These are phyloP conservation scores for Zygnema cylindricum DNA, from an alignment of 139 green algal species.

Conservation along the genomic window DNA sequence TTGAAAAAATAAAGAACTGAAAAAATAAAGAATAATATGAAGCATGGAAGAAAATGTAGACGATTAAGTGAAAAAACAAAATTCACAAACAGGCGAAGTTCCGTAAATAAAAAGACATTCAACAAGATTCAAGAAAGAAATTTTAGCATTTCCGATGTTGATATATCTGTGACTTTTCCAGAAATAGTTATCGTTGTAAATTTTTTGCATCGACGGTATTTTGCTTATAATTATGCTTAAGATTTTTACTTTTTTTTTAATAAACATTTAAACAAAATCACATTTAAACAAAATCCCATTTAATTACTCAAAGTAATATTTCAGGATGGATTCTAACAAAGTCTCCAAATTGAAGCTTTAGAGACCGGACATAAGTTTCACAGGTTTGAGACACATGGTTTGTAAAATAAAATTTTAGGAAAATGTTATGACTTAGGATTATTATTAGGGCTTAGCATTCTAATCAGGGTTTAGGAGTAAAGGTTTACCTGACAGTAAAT, in stretches of 20 bases:
- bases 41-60: background rate
- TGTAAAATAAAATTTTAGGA: background rate
- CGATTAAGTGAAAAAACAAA: background rate
- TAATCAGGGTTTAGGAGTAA: too few species aligned
- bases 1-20: background rate
- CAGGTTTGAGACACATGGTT: background rate
- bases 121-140: background rate
- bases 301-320: background rate
- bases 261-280: too few species aligned
- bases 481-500: background rate
- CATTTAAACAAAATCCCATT: too few species aligned
- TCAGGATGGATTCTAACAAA: background rate
- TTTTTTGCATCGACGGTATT: too few species aligned
- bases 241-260: too few species aligned
- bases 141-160: too few species aligned
- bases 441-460: too few species aligned
- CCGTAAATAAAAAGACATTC: background rate
- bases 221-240: too few species aligned
- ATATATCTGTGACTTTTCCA: too few species aligned
- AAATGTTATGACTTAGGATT: background rate
- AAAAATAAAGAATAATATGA: background rate
- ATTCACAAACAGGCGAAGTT: background rate
- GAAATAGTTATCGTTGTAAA: too few species aligned
- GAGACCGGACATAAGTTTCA: background rate
- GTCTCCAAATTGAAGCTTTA: background rate